Percentiles rank a stretch among this genome's conserved stretches.
Evolutionary conservation across 768 basidiomycete genomes (phyloP).

Genomic region (Suillus bovinus): DNA sequence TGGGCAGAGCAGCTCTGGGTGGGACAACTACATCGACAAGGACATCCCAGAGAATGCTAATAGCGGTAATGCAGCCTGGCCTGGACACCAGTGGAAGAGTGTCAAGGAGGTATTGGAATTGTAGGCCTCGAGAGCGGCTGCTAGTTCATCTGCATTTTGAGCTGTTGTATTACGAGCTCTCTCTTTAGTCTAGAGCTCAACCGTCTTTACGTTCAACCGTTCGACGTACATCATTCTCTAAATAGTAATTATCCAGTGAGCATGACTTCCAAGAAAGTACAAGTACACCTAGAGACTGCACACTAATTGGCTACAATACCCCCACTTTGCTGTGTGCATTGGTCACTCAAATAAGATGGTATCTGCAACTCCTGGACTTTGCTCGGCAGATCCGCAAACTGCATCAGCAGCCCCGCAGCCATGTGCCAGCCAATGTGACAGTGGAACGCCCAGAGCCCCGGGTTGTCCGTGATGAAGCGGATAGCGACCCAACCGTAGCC

Average conservation of each 20-base stretch:
- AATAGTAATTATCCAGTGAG: background rate
- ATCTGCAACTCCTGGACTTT: slow-evolving; percentile 34
- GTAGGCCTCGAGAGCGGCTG: slow-evolving; percentile 11
- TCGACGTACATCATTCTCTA: slow-evolving; percentile 2
- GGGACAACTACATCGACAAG: slow-evolving; percentile 30
- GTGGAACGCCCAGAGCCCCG: slow-evolving; percentile 48
- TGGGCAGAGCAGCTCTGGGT: slow-evolving; percentile 34
- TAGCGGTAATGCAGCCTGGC: slow-evolving; percentile 34
- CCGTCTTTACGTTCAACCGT: slow-evolving; percentile 9
- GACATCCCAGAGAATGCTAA: slow-evolving; percentile 32
- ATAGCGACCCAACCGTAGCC: slow-evolving; percentile 38
- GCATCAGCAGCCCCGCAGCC: slow-evolving; percentile 42
- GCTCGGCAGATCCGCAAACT: slow-evolving; percentile 39
- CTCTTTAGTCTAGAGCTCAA: slow-evolving; percentile 9
- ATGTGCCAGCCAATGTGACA: slow-evolving; percentile 44
- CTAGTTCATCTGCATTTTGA: background rate
- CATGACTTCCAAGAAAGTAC: background rate
- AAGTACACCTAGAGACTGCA: background rate
- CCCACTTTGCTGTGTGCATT: slow-evolving; percentile 36
- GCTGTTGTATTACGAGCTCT: background rate
- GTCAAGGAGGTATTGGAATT: slow-evolving; percentile 29
- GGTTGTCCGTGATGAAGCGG: slow-evolving; percentile 44
- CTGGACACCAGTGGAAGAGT: slow-evolving; percentile 34
- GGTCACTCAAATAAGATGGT: slow-evolving; percentile 34
- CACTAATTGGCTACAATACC: slow-evolving; percentile 22